Evolutionary conservation across 2,329 filamentous ascomycete species (phyloP), one percentile per base, ranked within the genome.

Genomic region (Sarocladium kiliense): DNA sequence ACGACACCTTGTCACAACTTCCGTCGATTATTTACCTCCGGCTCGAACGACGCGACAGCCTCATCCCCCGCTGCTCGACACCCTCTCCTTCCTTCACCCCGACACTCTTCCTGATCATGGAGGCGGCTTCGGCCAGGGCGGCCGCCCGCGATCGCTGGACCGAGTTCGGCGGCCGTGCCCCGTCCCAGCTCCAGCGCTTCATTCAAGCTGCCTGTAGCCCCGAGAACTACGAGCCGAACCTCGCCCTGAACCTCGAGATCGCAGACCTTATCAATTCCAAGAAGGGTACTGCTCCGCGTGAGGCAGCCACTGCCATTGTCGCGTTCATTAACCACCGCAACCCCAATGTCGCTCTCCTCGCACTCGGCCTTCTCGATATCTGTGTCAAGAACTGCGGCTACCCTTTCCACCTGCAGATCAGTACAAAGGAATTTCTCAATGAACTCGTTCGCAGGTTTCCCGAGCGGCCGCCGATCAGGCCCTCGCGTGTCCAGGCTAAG

Each of bases 341-440:
- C 70, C 89, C 92, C 58, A 97, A 96, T 71, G 91, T 99, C 62
- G 88, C 92, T 58, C 77, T 99, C 62, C 81, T 97, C 57, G 93
- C 94, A 57, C 81, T 97, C 66, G 86, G 87, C 75, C 84, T 99
- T 62, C 89, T 99, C 68, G 94, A 99, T 71, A 97, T 97, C 60
- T 97, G 94, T 73, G 94, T 97, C 73, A 99, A 99, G 79, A 99
- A 99, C 76, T 99, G 94, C 80, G 94, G 94, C 64, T 99, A 99
- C 70, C 92, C 94, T 1, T 99, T 99, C 73, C 94, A 99, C 68
- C 85, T 99, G 57, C 94, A 99, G 73, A 97, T 99, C 68, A 92
- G 89, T 72, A 97, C 94, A 62, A 99, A 99, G 72, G 94, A 99
- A 67, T 99, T 99, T 65, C 85, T 99, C 64, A 99, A 99, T 74